Evolutionary conservation across 768 basidiomycete genomes (phyloP), one percentile per base, ranked within the genome.

Genomic region (Suillus ampliporus): DNA sequence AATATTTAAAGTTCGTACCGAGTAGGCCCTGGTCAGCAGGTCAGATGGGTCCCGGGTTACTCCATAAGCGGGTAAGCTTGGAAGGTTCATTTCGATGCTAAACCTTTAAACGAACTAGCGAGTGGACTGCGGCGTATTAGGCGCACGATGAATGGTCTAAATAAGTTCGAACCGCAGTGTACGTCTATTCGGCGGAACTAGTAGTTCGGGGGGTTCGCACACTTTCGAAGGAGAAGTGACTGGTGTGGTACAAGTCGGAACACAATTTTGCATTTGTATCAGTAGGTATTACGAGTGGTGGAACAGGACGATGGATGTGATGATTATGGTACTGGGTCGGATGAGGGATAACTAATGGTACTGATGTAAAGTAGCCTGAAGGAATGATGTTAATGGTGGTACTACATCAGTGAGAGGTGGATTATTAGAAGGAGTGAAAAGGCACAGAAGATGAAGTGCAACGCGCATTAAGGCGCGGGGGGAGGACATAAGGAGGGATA

Each of bases 341-440:
- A n/a, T n/a, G n/a, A 44, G 37, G 13, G 34, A 21, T 52, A 23
- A 54, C 21, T 54, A 54, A 21, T 54, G 35, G 52, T 35, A 35
- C 34, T 11, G 14, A 38, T 38, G 38, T 56, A 56, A 13, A 40
- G 37, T 56, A 38, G 23, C n/a, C n/a, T 31, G 26, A 28, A 23
- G 59, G 50, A 14, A 51, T 60, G 48, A 21, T 23, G 43, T 34
- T 21, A 60, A 61, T 57, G 66, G 31, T 64, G 50, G 63, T 64
- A 58, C 40, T 61, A 71, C 59, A 64, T 61, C 63, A 70, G 66
- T 64, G 68, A 48, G 41, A 35, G 62, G 41, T 58, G 34, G n/a
- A n/a, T n/a, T 37, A 57, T 19, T 57, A 43, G 52, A 31, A 61
- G 23, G 54, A 47, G 48, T 13, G 41, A 47, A 51, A 38, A 50